Evolutionary conservation across 768 basidiomycete genomes (phyloP).

Genomic region (Lactarius vividus): DNA sequence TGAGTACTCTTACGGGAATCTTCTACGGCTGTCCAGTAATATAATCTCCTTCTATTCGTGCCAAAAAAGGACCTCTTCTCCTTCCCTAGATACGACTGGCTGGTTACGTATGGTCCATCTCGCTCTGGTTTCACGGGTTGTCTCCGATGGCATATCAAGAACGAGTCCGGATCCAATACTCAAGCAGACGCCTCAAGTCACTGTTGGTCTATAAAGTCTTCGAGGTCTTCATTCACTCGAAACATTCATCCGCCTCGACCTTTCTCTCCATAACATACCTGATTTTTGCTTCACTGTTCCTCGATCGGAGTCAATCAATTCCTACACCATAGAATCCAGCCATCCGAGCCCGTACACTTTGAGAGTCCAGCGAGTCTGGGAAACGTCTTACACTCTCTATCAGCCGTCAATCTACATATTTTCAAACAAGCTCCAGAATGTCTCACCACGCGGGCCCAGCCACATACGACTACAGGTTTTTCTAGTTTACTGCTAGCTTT

Average conservation of each 20-base stretch:
- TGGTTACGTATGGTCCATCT: slow-evolving; percentile 6
- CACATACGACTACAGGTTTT: slow-evolving; percentile 6
- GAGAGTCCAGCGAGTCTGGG: background rate
- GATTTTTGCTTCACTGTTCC: background rate
- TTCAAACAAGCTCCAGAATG: too few relatives aligned
- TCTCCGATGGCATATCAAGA: background rate
- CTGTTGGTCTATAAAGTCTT: slow-evolving; percentile 4
- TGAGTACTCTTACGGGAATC: background rate
- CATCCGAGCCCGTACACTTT: background rate
- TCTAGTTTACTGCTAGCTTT: background rate
- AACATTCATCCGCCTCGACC: background rate
- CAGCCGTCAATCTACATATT: too few relatives aligned
- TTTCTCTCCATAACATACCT: background rate
- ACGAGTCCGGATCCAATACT: background rate
- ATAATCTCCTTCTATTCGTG: background rate
- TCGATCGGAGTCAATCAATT: background rate
- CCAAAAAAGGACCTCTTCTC: too few relatives aligned
- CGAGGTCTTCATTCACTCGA: background rate
- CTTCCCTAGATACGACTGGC: background rate
- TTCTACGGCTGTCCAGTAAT: background rate
- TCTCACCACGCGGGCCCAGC: background rate
- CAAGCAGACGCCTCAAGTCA: background rate
- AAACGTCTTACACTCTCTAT: too few relatives aligned
- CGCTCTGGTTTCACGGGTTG: background rate
- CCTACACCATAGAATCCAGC: too few relatives aligned